Evolutionary conservation across 1,139 yeast species (phyloP), one percentile per base, ranked within the genome.

Genomic region (Nakaseomyces glabratus): DNA sequence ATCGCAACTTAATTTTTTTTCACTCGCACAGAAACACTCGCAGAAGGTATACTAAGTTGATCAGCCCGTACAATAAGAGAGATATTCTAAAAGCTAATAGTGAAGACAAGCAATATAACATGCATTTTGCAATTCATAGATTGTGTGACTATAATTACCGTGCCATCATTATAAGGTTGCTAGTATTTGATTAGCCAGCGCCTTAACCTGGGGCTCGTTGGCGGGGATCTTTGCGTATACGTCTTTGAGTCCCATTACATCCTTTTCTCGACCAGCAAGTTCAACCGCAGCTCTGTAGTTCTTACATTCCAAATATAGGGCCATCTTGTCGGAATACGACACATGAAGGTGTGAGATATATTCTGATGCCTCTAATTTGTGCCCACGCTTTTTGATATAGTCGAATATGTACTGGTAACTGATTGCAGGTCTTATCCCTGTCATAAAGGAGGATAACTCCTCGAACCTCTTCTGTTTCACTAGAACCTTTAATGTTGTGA

Each of bases 341-440:
- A 49, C 47, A 2, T 50, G 29, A 26, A 54, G 46, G 46, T 55
- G 35, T 3, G 33, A 33, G 5, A 57, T 43, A 29, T 56, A 53
- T 9, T 36, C 39, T 3, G 48, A 46, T 6, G 62, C 60, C 33
- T 57, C 59, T 21, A 41, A 39, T 24, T 43, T 39, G 28, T 46
- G 40, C 1, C 49, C 51, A 14, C 38, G 38, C 20, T 40, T 42
- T 22, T 31, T 40, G 15, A 54, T 35, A 24, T 49, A 46, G 15
- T 44, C 42, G 38, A 41, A 80, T 44, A 85, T 76, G 2, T 79
- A 75, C 42, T 68, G 69, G 44, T 77, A 81, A 0, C 93, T 93
- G 37, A 85, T 80, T 0, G 88, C 85, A 0, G 88, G 86, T 46
- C 71, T 76, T 37, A 68, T 66, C 7, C 68, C 55, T 1, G 53